Conservation (phyloP, 768 basidiomycete species). For the Podaxis sp. region DNA sequence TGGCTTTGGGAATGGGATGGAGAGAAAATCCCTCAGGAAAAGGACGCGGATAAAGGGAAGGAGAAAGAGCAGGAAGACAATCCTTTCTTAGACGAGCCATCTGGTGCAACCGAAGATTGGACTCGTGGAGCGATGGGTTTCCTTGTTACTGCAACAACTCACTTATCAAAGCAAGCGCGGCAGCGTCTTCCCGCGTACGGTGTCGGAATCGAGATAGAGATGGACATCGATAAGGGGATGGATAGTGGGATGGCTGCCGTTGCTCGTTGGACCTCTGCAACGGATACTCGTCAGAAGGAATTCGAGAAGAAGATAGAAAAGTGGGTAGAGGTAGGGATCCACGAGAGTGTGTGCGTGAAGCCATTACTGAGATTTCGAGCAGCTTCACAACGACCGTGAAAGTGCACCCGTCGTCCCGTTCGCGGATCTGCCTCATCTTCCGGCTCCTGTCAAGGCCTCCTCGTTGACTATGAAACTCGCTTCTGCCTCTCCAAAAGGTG, state of each 20-base stretch:
- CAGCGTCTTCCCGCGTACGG: constrained; percentile 80
- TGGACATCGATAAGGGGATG: constrained; percentile 81
- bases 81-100: constrained; percentile 57
- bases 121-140: constrained; percentile 79
- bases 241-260: constrained; percentile 85
- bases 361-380: neutral
- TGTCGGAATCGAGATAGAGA: constrained; percentile 84
- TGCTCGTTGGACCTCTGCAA: constrained; percentile 79
- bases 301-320: constrained; percentile 58
- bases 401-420: constrained; percentile 60
- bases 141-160: constrained; percentile 68
- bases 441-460: constrained; percentile 54
- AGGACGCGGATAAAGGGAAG: neutral
- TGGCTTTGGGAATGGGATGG: constrained; percentile 92
- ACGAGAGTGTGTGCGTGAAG: neutral
- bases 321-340: constrained; percentile 61
- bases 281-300: constrained; percentile 58
- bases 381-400: constrained; percentile 51
- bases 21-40: constrained; percentile 32
- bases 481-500: constrained; percentile 70
- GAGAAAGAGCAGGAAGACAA: constrained; percentile 57
- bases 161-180: constrained; percentile 63
- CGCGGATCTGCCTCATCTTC: constrained; percentile 64
- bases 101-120: constrained; percentile 61
- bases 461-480: constrained; percentile 70